Evolutionary conservation across 345 rosid species (phyloP).

Genomic region (Eucalyptus curtisii): DNA sequence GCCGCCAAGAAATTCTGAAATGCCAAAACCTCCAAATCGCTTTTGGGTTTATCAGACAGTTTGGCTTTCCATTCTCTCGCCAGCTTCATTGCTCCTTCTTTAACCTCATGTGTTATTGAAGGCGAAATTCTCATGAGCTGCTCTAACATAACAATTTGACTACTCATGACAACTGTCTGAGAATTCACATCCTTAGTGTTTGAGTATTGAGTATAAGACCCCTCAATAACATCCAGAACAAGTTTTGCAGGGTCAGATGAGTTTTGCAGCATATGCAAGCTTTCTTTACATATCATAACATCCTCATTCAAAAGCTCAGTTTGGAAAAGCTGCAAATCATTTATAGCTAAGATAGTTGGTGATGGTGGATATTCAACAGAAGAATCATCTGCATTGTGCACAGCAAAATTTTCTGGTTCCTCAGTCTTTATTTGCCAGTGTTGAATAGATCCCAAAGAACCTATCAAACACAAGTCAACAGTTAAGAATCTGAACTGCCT

Average conservation of each 20-base stretch:
- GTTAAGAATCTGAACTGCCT: neutral
- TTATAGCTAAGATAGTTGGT: neutral
- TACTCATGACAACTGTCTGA: neutral
- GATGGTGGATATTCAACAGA: neutral
- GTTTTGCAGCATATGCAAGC: neutral
- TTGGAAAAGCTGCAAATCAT: neutral
- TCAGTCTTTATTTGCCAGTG: neutral
- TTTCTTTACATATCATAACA: conserved; percentile 8
- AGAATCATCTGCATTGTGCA: neutral
- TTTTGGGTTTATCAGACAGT: neutral
- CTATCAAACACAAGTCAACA: neutral
- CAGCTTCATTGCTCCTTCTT: neutral
- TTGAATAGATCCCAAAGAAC: neutral
- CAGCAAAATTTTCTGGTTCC: conserved; percentile 18
- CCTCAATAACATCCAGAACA: conserved; percentile 29
- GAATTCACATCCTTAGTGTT: neutral
- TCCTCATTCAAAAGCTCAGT: neutral
- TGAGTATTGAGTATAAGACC: conserved; percentile 2
- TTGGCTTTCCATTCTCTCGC: conserved; percentile 22
- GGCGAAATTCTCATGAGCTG: conserved; percentile 9
- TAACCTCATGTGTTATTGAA: neutral
- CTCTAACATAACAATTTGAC: conserved; percentile 2
- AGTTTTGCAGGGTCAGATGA: conserved; percentile 40
- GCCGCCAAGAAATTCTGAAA: conserved; percentile 26
- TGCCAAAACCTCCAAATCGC: conserved; percentile 7